Conservation (phyloP, 1,284 basidiomycete genomes). For the Fomitiporia mediterranea region DNA sequence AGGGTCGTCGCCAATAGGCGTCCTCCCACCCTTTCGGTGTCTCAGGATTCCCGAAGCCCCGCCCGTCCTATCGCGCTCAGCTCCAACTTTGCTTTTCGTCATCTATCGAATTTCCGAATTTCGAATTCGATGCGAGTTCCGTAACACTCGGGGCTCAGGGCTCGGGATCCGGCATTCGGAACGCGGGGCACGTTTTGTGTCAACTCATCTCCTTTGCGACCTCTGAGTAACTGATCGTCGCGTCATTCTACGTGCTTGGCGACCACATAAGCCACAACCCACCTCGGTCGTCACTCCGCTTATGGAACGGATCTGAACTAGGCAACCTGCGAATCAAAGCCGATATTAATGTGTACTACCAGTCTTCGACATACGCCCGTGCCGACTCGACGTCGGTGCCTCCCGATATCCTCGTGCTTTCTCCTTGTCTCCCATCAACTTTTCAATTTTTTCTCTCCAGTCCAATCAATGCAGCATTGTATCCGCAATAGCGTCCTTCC, state of each 20-base stretch:
- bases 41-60: no score
- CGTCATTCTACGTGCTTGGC: no score
- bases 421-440: neutral
- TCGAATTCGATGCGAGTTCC: no score
- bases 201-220: no score
- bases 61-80: no score
- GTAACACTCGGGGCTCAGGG: no score
- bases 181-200: no score
- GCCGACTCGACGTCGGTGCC: neutral
- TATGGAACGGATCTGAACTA: neutral
- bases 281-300: neutral
- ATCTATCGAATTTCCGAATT: no score
- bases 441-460: neutral
- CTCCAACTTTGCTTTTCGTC: no score
- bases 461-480: neutral
- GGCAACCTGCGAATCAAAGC: neutral
- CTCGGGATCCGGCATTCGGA: no score
- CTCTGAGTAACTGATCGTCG: no score
- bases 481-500: neutral
- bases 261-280: neutral
- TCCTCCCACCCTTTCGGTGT: no score
- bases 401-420: neutral
- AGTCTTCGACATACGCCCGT: neutral
- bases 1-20: constrained; percentile 28
- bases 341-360: constrained; percentile 2